Base-by-base conservation (phyloP, 768 basidiomycete genomes). In the Cyathus striatus region DNA sequence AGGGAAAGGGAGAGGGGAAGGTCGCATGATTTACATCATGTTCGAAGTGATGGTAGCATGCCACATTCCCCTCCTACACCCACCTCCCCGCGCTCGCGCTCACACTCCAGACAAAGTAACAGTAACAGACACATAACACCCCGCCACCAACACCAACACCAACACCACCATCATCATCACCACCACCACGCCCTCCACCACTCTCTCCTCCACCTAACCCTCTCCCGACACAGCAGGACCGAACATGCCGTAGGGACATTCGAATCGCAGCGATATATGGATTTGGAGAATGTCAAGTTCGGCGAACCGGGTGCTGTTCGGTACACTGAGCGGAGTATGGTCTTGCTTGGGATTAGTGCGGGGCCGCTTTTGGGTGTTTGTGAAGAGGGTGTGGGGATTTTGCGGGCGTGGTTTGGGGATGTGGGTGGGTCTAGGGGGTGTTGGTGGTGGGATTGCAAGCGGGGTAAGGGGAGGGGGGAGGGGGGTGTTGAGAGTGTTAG, bases 221-320 rank as follows among this genome's bases (percentile, higher is more conserved):
- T 58, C 23, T 63, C 52, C 23, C 43, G 49, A 7, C 43, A 49
- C 35, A 45, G 55, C 23, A 65, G 59, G 48, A 50, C 49, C 17
- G 81, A 86, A 52, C 63, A 70, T 22, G 74, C 74, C 0, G 86
- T 88, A 1, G 86, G 83, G 2, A 78, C 85, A 12, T 88, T 88
- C 46, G 86, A 88, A 62, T 76, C 76, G 2, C 79, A 86, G 50
- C 62, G 76, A 22, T 88, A 86, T 55, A 63, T 86, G 44, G 76
- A 86, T 48, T 63, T 88, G 2, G 85, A 88, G 54, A 72, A n/a
- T 75, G 21, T 73, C 61, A 23, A 60, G 73, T 27, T 58, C 81
- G 25, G 58, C 62, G 23, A 78, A 83, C 45, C 78, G n/a, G n/a
- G n/a, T n/a, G n/a, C n/a, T n/a, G n/a, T n/a, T n/a, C n/a, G n/a